Evolutionary conservation across 352 stramenopile genomes (phyloP), one percentile per base, ranked within the genome.

Genomic region (Blastocystis sp.): DNA sequence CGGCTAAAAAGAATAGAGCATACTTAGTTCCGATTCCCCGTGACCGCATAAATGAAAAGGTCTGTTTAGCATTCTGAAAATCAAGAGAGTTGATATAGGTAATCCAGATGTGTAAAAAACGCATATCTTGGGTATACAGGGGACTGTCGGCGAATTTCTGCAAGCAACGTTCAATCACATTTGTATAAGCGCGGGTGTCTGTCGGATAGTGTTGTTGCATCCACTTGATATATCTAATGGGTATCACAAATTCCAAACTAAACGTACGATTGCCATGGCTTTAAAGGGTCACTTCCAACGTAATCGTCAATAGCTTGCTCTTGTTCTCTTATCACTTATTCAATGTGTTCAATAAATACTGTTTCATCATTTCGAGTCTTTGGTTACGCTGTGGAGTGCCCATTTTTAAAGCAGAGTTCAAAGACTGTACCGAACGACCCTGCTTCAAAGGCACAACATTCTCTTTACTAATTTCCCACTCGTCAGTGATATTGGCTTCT

Each of bases 161-260:
- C 37, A 81, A 37, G 62, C 70, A 81, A 4, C 70, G 37, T 24
- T 81, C 70, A 24, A 81, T 81, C 9, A 81, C 70, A 15, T 7
- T 22, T 27, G 37, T 44, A 40, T n/a, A 81, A 27, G 70, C 44
- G n/a, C 35, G 40, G 42, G 70, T 27, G 37, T 81, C 70, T 17
- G 70, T 81, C 7, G 70, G 70, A 42, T 64, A 59, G 48, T 81
- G 59, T 81, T 81, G 35, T 44, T 81, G 40, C 70, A 64, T 81
- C 70, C 70, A 81, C 54, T 81, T 81, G n/a, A 81, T 81, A 64
- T 81, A 81, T 81, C 70, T 81, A n/a, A n/a, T n/a, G 6, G 13
- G 27, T 59, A 40, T 44, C 37, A 62, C n/a, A 37, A 59, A 30
- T 33, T 22, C 40, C 2, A 30, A 11, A 37, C 11, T 30, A 7